Base-by-base conservation (phyloP, 2,329 filamentous ascomycete species). In the Arachnopeziza araneosa region DNA sequence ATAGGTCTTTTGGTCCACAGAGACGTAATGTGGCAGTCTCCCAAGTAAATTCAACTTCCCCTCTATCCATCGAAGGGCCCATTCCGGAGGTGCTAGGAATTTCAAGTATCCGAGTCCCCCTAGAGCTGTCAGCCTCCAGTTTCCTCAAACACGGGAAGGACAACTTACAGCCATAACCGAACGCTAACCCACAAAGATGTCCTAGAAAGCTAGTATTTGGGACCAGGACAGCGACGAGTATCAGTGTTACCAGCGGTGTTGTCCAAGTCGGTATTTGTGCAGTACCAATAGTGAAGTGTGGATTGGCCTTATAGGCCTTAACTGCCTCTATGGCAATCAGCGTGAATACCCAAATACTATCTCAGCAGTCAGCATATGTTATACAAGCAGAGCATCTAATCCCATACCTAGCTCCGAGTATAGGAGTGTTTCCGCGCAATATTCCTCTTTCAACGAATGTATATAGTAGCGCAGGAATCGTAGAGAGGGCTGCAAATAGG, bases 1-100 rank as follows among this genome's bases (percentile, higher is more conserved):
- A 70, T 93, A 96, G 6, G 91, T 96, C 80, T 96, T 97, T 75
- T 96, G 93, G 71, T 98, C 93, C 19, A 97, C 87, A 59, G 90
- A 96, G 54, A 98, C 89, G 70, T 96, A 98, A 75, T 96, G 91
- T 52, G 93, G 93, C 24, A 98, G 76, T 61, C 91, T 82, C 22
- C 86, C 90, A 23, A 96, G 80, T 10, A 98, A 80, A 70, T 96
- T 95, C 61, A 98, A 77, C 72, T 93, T 96, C 21, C 84, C 85
- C 76, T 99, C 95, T 58, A 97, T 82, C 86, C 89, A 98, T 65
- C 92, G 83, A 59, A 98, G 79, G 26, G 89, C 83, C 82, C 89
- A 90, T 75, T 98, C 95, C 1, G 91, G 93, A 23, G 95, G 95
- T 19, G 91, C 90, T 50, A 98, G 81, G 70, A 96, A 88, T 73